Conservation (phyloP, 164 flowering plant species). For the Protea cynaroides region DNA sequence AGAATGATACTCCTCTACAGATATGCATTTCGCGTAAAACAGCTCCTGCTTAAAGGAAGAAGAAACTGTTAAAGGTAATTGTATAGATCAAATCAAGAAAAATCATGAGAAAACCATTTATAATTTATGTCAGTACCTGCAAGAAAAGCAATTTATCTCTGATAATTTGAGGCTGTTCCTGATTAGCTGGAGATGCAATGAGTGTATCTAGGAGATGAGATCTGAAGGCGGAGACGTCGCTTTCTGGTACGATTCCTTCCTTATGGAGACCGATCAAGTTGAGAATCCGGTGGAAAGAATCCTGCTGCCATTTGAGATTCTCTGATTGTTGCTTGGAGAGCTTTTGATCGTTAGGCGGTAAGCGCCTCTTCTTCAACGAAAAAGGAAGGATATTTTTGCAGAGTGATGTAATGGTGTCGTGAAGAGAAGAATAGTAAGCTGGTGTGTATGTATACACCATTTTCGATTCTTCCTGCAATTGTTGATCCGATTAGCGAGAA, state of each 20-base stretch:
- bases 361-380: slow-evolving; percentile 60
- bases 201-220: slow-evolving; percentile 68
- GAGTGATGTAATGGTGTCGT: slow-evolving; percentile 75
- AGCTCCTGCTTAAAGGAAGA: slow-evolving; percentile 46
- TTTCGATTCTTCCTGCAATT: slow-evolving; percentile 11
- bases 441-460: slow-evolving; percentile 80
- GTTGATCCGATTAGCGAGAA: neutral
- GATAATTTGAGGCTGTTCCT: slow-evolving; percentile 53
- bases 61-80: neutral
- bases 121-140: slow-evolving; percentile 41
- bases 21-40: slow-evolving; percentile 76
- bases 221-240: slow-evolving; percentile 61
- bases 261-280: slow-evolving; percentile 74
- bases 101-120: slow-evolving; percentile 1
- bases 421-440: slow-evolving; percentile 78
- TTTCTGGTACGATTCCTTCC: slow-evolving; percentile 69
- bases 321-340: slow-evolving; percentile 75
- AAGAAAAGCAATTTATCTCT: slow-evolving; percentile 83
- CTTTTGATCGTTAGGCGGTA: slow-evolving; percentile 57
- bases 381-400: slow-evolving; percentile 85
- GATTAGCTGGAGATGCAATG: slow-evolving; percentile 49
- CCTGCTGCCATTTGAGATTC: slow-evolving; percentile 97
- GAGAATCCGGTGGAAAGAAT: slow-evolving; percentile 76
- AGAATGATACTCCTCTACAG: slow-evolving; percentile 77
- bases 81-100: neutral